phyloP scores from a whole-genome alignment of 305 asterid genomes.

The Withania somnifera region DNA sequence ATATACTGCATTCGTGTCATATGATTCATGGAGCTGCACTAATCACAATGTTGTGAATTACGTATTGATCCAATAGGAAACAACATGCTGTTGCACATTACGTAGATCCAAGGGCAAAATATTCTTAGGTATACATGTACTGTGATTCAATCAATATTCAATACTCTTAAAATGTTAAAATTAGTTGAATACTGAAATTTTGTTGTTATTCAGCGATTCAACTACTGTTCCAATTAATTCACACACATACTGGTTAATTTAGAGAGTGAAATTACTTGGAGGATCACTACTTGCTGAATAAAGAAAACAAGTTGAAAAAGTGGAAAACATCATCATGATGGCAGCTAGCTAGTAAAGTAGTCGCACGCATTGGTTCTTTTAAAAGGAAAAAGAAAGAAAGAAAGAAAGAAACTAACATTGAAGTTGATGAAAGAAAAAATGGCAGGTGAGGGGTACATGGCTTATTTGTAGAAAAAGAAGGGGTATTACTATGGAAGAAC shows the following conservation, averaged over 20 bases:
- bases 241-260: neutral
- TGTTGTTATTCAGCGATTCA: neutral
- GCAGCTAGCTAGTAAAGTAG: too few relatives aligned
- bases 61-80: too few relatives aligned
- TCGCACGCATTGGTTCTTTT: neutral
- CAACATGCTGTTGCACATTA: neutral
- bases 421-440: conserved; percentile 1
- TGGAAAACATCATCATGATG: neutral
- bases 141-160: too few relatives aligned
- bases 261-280: neutral
- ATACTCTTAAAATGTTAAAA: neutral
- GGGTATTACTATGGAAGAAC: neutral
- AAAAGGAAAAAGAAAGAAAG: neutral
- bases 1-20: neutral
- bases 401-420: neutral
- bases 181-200: neutral
- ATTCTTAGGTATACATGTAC: neutral
- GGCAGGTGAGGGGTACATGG: neutral
- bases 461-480: neutral
- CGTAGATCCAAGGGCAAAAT: neutral
- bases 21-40: neutral
- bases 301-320: neutral
- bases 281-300: neutral
- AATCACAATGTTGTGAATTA: neutral
- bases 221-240: neutral